A percentile compares a stretch with the other conserved stretches of the same genome.
phyloP scores from a whole-genome alignment of 768 basidiomycete species.

The Tubosaeta sp. region DNA sequence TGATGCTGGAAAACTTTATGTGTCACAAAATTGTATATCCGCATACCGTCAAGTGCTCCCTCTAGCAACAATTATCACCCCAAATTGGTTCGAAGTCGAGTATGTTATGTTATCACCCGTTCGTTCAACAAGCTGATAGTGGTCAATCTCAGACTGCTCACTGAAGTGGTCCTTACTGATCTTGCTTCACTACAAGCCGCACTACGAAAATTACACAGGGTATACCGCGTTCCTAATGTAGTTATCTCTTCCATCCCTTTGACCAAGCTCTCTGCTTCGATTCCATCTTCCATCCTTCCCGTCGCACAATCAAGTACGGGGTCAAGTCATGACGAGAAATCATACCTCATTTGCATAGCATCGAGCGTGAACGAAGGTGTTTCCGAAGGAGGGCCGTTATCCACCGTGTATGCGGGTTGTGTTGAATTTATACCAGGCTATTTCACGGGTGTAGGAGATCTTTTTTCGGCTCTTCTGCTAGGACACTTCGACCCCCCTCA shows the following conservation, averaged over 20 bases:
- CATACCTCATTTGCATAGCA: conserved; percentile 75
- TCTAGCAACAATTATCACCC: conserved; percentile 91
- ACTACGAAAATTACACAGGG: conserved; percentile 68
- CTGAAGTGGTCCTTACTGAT: conserved; percentile 65
- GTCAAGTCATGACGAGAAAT: conserved; percentile 20
- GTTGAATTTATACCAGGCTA: conserved; percentile 85
- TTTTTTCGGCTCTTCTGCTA: conserved; percentile 89
- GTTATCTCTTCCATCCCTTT: conserved; percentile 89
- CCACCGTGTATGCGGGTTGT: conserved; percentile 60
- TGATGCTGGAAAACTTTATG: conserved; percentile 86
- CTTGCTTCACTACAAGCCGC: conserved; percentile 62
- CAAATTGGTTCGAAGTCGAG: conserved; percentile 99
- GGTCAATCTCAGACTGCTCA: conserved; percentile 56
- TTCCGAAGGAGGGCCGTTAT: conserved; percentile 17
- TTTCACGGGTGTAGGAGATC: conserved; percentile 95
- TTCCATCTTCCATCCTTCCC: conserved; percentile 46
- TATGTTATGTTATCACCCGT: conserved; percentile 29
- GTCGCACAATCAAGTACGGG: neutral
- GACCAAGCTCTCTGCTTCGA: conserved; percentile 51
- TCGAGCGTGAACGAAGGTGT: conserved; percentile 46
- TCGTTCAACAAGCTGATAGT: conserved; percentile 1
- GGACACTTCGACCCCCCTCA: conserved; percentile 58
- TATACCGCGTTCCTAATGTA: conserved; percentile 75
- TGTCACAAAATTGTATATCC: conserved; percentile 81
- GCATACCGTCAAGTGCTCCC: conserved; percentile 76